Percentiles rank a stretch among this genome's conserved stretches.
phyloP scores from a whole-genome alignment of 257 asterid genomes.

The Craterostigma plantagineum region DNA sequence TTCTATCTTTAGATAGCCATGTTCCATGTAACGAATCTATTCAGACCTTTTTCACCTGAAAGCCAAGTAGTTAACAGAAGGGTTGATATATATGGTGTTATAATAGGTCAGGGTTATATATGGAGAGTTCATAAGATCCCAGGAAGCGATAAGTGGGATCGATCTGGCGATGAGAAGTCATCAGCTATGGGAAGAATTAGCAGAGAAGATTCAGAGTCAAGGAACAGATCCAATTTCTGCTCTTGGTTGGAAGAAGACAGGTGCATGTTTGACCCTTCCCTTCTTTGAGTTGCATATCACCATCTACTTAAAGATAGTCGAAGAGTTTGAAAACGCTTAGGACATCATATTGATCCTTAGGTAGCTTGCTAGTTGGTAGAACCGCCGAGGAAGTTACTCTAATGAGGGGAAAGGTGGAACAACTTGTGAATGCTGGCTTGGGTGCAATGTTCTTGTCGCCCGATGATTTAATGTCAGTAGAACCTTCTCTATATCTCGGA shows the following conservation, averaged over 20 bases:
- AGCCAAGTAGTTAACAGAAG: too few relatives aligned
- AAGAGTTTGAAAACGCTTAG: too few relatives aligned
- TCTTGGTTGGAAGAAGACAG: conserved; percentile 90
- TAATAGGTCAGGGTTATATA: conserved; percentile 95
- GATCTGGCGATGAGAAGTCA: conserved; percentile 63
- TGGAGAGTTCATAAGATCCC: conserved; percentile 84
- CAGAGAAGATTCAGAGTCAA: conserved; percentile 34
- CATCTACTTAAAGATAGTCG: too few relatives aligned
- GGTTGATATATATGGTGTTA: too few relatives aligned
- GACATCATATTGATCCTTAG: too few relatives aligned
- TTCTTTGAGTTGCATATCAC: too few relatives aligned
- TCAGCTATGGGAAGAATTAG: conserved; percentile 59
- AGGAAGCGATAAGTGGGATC: conserved; percentile 68
- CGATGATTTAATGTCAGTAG: conserved; percentile 45
- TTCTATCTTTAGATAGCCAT: too few relatives aligned
- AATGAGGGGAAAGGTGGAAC: conserved; percentile 36
- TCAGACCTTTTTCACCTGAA: too few relatives aligned
- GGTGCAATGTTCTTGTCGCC: conserved; percentile 42
- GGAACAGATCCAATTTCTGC: conserved; percentile 55
- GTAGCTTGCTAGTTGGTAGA: conserved; percentile 79
- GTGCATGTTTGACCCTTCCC: too few relatives aligned
- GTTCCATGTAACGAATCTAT: too few relatives aligned
- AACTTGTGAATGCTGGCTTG: conserved; percentile 55
- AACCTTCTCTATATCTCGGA: conserved; percentile 64
- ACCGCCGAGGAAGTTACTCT: conserved; percentile 42